Percentiles rank a stretch among this genome's conserved stretches.
phyloP scores from a whole-genome alignment of 106 monocot genomes.

The Posidonia australis region DNA sequence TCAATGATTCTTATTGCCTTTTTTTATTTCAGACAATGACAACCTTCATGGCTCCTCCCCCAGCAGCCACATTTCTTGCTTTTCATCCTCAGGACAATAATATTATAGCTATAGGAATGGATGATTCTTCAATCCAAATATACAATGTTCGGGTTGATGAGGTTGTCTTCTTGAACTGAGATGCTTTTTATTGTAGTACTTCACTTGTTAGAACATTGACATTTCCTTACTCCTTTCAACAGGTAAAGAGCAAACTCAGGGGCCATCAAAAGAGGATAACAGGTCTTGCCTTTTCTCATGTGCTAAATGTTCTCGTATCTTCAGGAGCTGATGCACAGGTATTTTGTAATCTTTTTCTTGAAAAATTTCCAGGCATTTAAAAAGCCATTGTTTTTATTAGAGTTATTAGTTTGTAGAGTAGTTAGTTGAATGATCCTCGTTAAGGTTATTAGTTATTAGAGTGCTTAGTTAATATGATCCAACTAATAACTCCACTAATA shows the following conservation, averaged over 20 bases:
- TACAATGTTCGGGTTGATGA: slow-evolving; percentile 83
- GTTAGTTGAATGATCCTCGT: too few species aligned
- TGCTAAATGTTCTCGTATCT: slow-evolving; percentile 45
- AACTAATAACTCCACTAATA: too few species aligned
- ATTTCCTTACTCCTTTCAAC: not conserved
- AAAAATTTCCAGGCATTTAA: too few species aligned
- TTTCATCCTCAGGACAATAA: slow-evolving; percentile 95
- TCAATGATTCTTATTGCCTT: not conserved
- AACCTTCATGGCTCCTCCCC: slow-evolving; percentile 85
- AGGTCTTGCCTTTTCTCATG: slow-evolving; percentile 63
- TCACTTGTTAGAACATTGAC: too few species aligned
- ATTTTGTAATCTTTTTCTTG: too few species aligned
- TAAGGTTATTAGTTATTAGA: too few species aligned
- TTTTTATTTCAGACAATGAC: slow-evolving; percentile 59
- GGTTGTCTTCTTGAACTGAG: slow-evolving; percentile 19
- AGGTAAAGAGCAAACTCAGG: slow-evolving; percentile 64
- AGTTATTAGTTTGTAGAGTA: too few species aligned
- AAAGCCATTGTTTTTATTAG: too few species aligned
- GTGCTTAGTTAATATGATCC: too few species aligned
- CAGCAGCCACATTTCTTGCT: slow-evolving; percentile 86
- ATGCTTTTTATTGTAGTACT: not conserved
- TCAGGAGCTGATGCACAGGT: slow-evolving; percentile 71
- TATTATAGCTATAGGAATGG: slow-evolving; percentile 88
- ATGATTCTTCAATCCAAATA: slow-evolving; percentile 84
- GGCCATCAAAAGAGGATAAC: slow-evolving; percentile 58